Base-by-base conservation (phyloP, 192 early-diverging fungal genomes). In the Blastocladiella britannica region DNA sequence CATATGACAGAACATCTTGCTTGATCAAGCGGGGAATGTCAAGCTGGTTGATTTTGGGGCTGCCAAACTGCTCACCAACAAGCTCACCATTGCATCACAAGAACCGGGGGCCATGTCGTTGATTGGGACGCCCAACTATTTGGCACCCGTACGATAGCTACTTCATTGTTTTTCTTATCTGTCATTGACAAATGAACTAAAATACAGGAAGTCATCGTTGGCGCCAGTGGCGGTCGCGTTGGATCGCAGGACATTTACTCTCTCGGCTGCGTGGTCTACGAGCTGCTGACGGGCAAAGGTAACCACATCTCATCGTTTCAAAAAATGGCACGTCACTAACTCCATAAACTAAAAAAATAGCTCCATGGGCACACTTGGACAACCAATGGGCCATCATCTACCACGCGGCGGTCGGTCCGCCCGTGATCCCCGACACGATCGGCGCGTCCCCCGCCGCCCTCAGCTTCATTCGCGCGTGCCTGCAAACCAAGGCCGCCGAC, bases 371-470 rank as follows among this genome's bases (percentile, higher is more conserved):
- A 20, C 80, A 83, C 53, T 55, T 93, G 26, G 90, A 93, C 58
- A 93, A 93, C 60, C 86, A 93, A 67, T 93, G 87, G 87, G 84
- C 90, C 1, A 82, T 93, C 28, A 93, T 93, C 87, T 93, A 84
- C 61, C 85, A 89, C 60, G 86, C 88, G 6, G 83, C 83, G 0
- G 76, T 80, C 4, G 76, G 80, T 4, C 77, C 81, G 51, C 85
- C 88, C 30, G 82, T 85, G 9, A 61, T 93, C 43, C 90, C 90
- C 0, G 80, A 81, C 52, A 58, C 82, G 0, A 67, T 72, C 1
- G 75, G 85, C 55, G 61, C 87, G 53, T 80, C 81, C 52, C 62
- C 66, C 29, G 73, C 62, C 7, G 85, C 86, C 15, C 74, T 88
- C 60, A 78, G 77, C 23, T 93, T 93, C 62, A 62, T 91, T 43